Base-by-base conservation (phyloP, 1,284 basidiomycete genomes). In the Trametes versicolor region DNA sequence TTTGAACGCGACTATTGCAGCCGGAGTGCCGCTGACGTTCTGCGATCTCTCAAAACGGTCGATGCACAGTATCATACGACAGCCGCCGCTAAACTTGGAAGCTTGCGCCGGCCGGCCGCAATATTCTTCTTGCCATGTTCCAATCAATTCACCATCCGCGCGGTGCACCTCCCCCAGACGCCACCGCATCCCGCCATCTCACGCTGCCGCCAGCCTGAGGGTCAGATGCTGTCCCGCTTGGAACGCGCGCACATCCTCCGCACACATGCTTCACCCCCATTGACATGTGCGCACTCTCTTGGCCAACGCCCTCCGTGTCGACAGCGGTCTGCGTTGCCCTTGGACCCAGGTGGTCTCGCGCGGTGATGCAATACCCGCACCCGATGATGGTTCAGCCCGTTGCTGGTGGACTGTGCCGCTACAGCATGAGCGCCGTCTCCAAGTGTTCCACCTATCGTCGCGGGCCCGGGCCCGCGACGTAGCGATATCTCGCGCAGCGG, bases 141-240 rank as follows among this genome's bases (percentile, higher is more conserved):
- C 49, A 29, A 51, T 51, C 50, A 36, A 36, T 34, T 3, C 50
- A 36, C 3, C 27, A 36, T 36, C 10, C 50, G 32, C 45, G 25
- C 45, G 45, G 12, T 19, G 43, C 43, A n/a, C 17, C 43, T 45
- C 43, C 43, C n/a, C 43, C 43, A 9, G 13, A 19, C 43, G 43
- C 56, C 34, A 45, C 56, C 37, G 45, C 56, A 29, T 21, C n/a
- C 32, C 55, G 19, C 19, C 47, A 36, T 58, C 37, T 55, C 53
- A 55, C 53, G 39, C 23, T 34, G 6, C 32, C 34, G 29, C 53
- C 53, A 34, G n/a, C 50, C 32, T 15, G 19, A 8, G n/a, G 53
- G 53, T 55, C 53, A 55, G 53, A 55, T 55, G 50, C 39, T 8
- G 13, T 25, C 21, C 13, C 12, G 21, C 45, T 10, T 21, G 45